These are phyloP conservation scores for Flaveria floridana DNA, from an alignment of 140 eudicot genomes.

Conservation along the genomic window DNA sequence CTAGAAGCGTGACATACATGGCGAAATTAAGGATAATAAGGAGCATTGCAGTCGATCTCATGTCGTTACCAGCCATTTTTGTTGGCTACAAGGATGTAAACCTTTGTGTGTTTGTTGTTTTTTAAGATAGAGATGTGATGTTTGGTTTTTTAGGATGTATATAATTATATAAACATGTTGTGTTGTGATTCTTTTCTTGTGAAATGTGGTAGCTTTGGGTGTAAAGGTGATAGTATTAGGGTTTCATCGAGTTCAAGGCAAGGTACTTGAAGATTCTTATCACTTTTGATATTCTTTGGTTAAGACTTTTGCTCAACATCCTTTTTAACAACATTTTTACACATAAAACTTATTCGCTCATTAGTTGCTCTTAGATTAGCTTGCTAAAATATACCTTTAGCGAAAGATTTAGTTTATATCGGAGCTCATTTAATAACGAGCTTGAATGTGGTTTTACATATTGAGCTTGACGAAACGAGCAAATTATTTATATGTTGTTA, in stretches of 20 bases:
- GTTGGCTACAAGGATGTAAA: constrained; percentile 22
- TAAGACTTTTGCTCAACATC: constrained; percentile 29
- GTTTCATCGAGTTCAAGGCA: constrained; percentile 39
- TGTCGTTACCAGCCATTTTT: constrained; percentile 61
- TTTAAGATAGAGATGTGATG: constrained; percentile 16
- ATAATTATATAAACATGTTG: constrained; percentile 25
- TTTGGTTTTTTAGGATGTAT: constrained; percentile 22
- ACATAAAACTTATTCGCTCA: neutral
- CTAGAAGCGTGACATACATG: constrained; percentile 64
- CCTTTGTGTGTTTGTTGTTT: neutral
- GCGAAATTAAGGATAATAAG: constrained; percentile 80
- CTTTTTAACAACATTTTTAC: constrained; percentile 3
- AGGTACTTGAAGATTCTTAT: constrained; percentile 32
- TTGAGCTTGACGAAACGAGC: no score
- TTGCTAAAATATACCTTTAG: no score
- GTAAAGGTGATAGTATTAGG: constrained; percentile 21
- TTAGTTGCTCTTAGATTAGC: no score
- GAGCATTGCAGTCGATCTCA: constrained; percentile 52
- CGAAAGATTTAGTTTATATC: no score
- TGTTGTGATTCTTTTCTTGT: constrained; percentile 37
- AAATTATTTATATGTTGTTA: no score
- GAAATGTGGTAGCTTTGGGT: constrained; percentile 28
- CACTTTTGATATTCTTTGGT: constrained; percentile 30
- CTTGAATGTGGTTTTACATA: no score
- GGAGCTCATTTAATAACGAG: no score